Percentiles rank a stretch among this genome's conserved stretches.
phyloP scores from a whole-genome alignment of 208 protist genomes.

The Herpetomonas samuelpessoai region DNA sequence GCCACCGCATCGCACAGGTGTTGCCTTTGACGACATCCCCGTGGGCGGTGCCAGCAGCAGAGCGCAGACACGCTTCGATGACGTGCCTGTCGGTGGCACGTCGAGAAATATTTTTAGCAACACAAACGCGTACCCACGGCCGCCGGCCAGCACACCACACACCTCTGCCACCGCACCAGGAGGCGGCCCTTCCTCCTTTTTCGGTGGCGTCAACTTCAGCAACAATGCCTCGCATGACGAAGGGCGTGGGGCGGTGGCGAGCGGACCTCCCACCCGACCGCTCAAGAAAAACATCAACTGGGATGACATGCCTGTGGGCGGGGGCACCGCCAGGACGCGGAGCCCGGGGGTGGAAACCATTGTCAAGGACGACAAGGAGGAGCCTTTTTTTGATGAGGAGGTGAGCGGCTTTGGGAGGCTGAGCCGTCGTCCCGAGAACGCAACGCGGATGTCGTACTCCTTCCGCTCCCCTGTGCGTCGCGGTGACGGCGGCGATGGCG shows the following conservation, averaged over 20 bases:
- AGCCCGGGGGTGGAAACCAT: background rate
- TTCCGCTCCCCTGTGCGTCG: conserved; percentile 2
- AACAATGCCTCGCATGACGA: background rate
- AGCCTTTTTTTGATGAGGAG: background rate
- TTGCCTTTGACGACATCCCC: conserved; percentile 9
- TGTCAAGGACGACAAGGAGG: background rate
- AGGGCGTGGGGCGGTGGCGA: background rate
- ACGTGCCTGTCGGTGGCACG: conserved; percentile 9
- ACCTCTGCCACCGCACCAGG: background rate
- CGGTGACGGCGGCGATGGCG: background rate
- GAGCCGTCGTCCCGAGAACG: background rate
- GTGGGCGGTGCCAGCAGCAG: conserved; percentile 3
- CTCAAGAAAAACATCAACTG: conserved; percentile 2
- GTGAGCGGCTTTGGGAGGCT: background rate
- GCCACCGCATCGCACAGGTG: too few relatives aligned
- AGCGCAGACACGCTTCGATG: background rate
- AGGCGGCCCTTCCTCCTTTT: background rate
- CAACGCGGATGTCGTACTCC: background rate
- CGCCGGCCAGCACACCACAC: background rate
- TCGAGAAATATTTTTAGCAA: background rate
- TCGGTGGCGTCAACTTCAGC: background rate
- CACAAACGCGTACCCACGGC: background rate
- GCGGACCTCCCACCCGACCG: background rate
- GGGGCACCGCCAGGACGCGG: background rate
- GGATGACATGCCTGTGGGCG: conserved; percentile 11